Percentiles rank a stretch among this genome's conserved stretches.
Evolutionary conservation across 495 filamentous ascomycete species (phyloP).

Genomic region (Cudoniella acicularis): DNA sequence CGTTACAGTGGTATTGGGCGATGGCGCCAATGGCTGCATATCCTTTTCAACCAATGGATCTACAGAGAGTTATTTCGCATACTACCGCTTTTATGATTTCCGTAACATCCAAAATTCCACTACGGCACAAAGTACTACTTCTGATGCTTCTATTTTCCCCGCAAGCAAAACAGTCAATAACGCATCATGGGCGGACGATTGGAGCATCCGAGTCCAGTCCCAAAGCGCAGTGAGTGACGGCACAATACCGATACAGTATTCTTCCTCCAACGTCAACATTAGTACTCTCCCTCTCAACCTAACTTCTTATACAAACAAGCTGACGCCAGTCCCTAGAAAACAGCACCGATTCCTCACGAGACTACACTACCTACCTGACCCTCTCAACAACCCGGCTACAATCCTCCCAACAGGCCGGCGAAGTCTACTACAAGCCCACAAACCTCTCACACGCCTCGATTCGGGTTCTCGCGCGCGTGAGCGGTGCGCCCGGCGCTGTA

Average conservation of each 20-base stretch:
- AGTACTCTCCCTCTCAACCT: too few relatives aligned
- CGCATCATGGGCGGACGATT: conserved; percentile 1
- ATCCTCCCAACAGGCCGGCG: conserved; percentile 57
- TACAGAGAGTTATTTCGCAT: not conserved
- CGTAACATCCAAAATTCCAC: not conserved
- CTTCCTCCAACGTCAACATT: not conserved
- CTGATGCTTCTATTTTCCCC: not conserved
- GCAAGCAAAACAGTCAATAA: not conserved
- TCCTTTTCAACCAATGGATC: conserved; percentile 1
- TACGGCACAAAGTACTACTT: not conserved
- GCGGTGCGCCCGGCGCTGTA: conserved; percentile 55
- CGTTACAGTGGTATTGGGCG: not conserved
- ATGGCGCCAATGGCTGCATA: not conserved
- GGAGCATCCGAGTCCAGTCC: not conserved
- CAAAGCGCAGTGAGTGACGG: not conserved
- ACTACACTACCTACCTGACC: conserved; percentile 51
- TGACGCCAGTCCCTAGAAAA: too few relatives aligned
- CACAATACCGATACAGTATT: not conserved
- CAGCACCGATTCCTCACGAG: conserved; percentile 25
- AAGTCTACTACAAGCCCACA: conserved; percentile 54
- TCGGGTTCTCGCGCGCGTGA: conserved; percentile 55
- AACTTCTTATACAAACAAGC: too few relatives aligned
- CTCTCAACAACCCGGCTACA: conserved; percentile 56
- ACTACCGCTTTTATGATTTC: conserved; percentile 11
- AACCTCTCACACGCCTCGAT: conserved; percentile 58